These are phyloP conservation scores for Pseudogymnoascus sp. DNA, from an alignment of 2,329 filamentous ascomycete species.

Conservation along the genomic window DNA sequence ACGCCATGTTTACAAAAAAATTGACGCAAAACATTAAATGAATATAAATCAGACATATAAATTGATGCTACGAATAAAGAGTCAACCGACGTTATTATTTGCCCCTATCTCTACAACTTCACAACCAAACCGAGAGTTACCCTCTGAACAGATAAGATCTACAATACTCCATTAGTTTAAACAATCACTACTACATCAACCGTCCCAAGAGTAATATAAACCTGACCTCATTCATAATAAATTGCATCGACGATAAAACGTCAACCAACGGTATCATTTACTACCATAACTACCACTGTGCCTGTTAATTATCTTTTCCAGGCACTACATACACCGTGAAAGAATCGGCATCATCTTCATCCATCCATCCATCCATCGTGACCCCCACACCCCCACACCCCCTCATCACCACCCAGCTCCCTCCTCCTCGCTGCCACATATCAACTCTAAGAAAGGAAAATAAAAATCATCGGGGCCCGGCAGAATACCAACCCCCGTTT, in stretches of 20 bases:
- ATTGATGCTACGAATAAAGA: neutral
- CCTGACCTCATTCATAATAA: neutral
- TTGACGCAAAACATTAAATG: neutral
- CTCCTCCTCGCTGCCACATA: neutral
- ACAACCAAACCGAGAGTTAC: no score
- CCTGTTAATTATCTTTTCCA: neutral
- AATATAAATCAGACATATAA: neutral
- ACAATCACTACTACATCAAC: neutral
- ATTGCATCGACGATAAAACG: constrained; percentile 2
- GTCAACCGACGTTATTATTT: neutral
- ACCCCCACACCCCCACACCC: neutral
- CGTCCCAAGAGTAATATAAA: neutral
- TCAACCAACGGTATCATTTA: constrained; percentile 6
- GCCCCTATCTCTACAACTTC: no score
- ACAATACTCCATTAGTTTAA: neutral
- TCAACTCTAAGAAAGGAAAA: neutral
- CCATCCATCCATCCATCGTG: neutral
- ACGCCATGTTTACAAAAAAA: no score
- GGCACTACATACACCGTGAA: constrained; percentile 6
- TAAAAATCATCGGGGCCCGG: neutral
- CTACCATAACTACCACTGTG: constrained; percentile 1
- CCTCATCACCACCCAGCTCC: neutral
- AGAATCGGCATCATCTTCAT: neutral
- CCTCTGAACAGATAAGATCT: no score
- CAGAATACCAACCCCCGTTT: neutral